Evolutionary conservation across 352 stramenopile species (phyloP).

Genomic region (Globisporangium recalcitrans): DNA sequence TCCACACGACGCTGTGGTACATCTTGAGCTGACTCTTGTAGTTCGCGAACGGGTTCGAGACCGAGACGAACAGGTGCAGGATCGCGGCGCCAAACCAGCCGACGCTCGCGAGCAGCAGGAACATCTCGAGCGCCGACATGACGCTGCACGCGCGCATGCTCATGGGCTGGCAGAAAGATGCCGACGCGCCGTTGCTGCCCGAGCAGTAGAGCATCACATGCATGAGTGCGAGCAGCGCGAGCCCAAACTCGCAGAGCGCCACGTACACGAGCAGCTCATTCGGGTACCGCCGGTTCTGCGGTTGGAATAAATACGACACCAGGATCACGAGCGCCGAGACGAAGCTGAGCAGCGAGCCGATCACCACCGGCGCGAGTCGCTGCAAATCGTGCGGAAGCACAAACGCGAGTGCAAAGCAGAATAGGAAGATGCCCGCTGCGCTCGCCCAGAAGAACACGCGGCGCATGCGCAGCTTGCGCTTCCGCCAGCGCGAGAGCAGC

Average conservation of each 20-base stretch:
- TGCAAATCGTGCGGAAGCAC: conserved; percentile 30
- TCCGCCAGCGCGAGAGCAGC: conserved; percentile 27
- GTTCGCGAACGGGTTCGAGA: conserved; percentile 72
- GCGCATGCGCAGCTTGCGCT: conserved; percentile 15
- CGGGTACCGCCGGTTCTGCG: conserved; percentile 33
- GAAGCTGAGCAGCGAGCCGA: conserved; percentile 48
- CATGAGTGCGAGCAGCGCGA: conserved; percentile 38
- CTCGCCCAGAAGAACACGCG: conserved; percentile 29
- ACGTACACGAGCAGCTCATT: conserved; percentile 70
- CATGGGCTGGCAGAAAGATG: conserved; percentile 30
- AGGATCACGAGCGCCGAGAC: conserved; percentile 44
- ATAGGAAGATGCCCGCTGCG: conserved; percentile 26
- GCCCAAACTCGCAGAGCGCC: conserved; percentile 49
- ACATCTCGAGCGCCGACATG: conserved; percentile 44
- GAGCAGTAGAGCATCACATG: conserved; percentile 43
- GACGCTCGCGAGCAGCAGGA: conserved; percentile 51
- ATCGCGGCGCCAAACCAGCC: conserved; percentile 70
- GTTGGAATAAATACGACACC: conserved; percentile 42
- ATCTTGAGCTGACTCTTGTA: conserved; percentile 56
- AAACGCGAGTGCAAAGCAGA: conserved; percentile 43
- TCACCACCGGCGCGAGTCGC: conserved; percentile 36
- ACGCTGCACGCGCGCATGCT: conserved; percentile 30
- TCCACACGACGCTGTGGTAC: conserved; percentile 57
- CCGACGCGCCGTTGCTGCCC: conserved; percentile 7
- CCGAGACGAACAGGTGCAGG: conserved; percentile 63